Conservation (phyloP, 192 early-diverging fungal species). For the Podila epicladia region DNA sequence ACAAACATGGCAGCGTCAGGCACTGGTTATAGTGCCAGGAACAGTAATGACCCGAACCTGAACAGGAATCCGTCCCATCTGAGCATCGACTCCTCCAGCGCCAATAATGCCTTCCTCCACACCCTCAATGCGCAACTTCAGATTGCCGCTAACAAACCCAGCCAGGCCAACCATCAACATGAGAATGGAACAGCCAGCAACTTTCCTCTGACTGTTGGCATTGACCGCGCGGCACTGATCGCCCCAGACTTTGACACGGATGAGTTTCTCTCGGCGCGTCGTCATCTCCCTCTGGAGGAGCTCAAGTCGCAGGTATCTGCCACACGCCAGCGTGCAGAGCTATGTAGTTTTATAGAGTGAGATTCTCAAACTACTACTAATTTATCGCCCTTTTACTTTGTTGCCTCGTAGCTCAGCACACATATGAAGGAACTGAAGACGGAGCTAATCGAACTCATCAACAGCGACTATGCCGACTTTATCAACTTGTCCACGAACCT, state of each 20-base stretch:
- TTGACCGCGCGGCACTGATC: constrained; percentile 54
- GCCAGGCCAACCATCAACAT: constrained; percentile 3
- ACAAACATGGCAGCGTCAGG: constrained; percentile 29
- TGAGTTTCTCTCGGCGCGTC: constrained; percentile 68
- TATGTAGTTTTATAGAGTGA: background rate
- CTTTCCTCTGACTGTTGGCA: constrained; percentile 42
- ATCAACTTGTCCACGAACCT: constrained; percentile 83
- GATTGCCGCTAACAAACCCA: constrained; percentile 20
- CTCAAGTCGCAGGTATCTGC: constrained; percentile 59
- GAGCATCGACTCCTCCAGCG: constrained; percentile 29
- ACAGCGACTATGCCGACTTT: constrained; percentile 83
- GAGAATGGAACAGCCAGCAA: constrained; percentile 17
- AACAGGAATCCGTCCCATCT: constrained; percentile 36
- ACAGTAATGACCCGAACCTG: background rate
- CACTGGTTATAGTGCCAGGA: constrained; percentile 5
- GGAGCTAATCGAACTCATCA: constrained; percentile 82
- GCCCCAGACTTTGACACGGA: constrained; percentile 66
- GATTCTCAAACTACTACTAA: background rate
- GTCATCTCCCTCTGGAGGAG: constrained; percentile 72
- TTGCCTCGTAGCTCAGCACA: constrained; percentile 56
- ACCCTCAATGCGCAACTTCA: constrained; percentile 44
- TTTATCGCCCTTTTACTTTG: background rate
- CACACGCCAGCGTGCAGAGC: background rate
- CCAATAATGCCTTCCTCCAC: constrained; percentile 39
- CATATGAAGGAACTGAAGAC: constrained; percentile 71